A percentile compares a stretch with the other conserved stretches of the same genome.
Conservation (phyloP, 768 basidiomycete species). For the Fomitopsis serialis region DNA sequence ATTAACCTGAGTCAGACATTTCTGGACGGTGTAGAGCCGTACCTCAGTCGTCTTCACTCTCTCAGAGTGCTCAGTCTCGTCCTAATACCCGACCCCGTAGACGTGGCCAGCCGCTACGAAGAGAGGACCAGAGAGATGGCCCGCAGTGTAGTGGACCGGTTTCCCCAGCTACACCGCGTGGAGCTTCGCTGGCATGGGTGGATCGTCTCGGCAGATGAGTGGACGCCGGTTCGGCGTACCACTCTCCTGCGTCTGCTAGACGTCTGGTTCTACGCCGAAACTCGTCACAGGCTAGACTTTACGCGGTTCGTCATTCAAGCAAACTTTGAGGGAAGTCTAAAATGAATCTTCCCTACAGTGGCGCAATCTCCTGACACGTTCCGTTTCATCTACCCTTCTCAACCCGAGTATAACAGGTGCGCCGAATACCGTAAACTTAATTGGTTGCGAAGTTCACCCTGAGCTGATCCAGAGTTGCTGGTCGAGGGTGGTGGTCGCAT, state of each 20-base stretch:
- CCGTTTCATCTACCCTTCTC: too few species aligned
- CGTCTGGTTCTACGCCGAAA: conserved; percentile 9
- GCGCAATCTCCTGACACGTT: not conserved
- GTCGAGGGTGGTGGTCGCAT: too few species aligned
- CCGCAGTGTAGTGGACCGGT: conserved; percentile 1
- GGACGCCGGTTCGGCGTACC: conserved; percentile 5
- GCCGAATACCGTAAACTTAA: too few species aligned
- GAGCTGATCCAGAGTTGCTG: too few species aligned
- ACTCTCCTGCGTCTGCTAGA: conserved; percentile 9
- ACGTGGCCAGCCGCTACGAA: conserved; percentile 4
- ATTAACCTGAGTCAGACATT: conserved; percentile 8
- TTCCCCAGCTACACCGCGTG: conserved; percentile 9
- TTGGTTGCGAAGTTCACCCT: too few species aligned
- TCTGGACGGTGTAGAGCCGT: conserved; percentile 11
- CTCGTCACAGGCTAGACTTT: not conserved
- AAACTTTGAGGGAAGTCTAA: not conserved
- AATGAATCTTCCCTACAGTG: not conserved
- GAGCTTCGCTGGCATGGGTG: conserved; percentile 21
- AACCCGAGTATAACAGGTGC: too few species aligned
- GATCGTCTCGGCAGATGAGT: conserved; percentile 3
- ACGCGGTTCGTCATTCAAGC: not conserved
- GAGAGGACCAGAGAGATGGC: conserved; percentile 7
- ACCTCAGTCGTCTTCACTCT: conserved; percentile 4
- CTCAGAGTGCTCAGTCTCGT: conserved; percentile 14
- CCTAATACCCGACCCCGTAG: conserved; percentile 16